Conservation (phyloP, 805 yeast species). For the Brettanomyces naardenensis region DNA sequence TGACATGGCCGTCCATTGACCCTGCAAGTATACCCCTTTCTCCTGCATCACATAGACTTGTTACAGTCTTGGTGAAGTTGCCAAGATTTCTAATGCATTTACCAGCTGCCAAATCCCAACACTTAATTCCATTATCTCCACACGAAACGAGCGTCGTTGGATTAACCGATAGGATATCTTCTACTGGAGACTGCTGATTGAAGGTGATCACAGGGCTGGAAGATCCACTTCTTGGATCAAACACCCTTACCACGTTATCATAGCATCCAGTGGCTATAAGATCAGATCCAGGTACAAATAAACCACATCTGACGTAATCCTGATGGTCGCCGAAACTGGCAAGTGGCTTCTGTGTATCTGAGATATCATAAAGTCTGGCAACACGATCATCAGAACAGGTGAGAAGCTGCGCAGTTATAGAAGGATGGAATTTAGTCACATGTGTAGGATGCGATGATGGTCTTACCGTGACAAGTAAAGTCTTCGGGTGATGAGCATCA, state of each 20-base stretch:
- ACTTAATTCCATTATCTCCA: slow-evolving; percentile 72
- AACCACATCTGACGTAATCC: slow-evolving; percentile 82
- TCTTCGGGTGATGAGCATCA: slow-evolving; percentile 69
- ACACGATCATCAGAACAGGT: slow-evolving; percentile 90
- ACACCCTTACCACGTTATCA: slow-evolving; percentile 78
- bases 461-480: slow-evolving; percentile 67
- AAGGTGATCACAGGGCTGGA: slow-evolving; percentile 52
- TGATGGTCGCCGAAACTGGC: slow-evolving; percentile 64
- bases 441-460: slow-evolving; percentile 88
- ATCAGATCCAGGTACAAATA: slow-evolving; percentile 61
- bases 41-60: slow-evolving; percentile 68
- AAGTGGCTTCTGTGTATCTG: slow-evolving; percentile 67
- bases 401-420: slow-evolving; percentile 61
- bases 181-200: slow-evolving; percentile 76
- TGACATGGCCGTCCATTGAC: slow-evolving; percentile 94
- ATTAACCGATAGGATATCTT: slow-evolving; percentile 67
- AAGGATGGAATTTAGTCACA: slow-evolving; percentile 86
- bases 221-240: slow-evolving; percentile 60
- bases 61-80: slow-evolving; percentile 91
- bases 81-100: slow-evolving; percentile 60
- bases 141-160: slow-evolving; percentile 74
- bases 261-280: slow-evolving; percentile 90
- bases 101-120: slow-evolving; percentile 88
- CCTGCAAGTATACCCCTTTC: slow-evolving; percentile 85
- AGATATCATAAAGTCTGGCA: slow-evolving; percentile 82